Evolutionary conservation across 1,139 yeast species (phyloP), one percentile per base, ranked within the genome.

Genomic region (Debaryomycetaceae sp.): DNA sequence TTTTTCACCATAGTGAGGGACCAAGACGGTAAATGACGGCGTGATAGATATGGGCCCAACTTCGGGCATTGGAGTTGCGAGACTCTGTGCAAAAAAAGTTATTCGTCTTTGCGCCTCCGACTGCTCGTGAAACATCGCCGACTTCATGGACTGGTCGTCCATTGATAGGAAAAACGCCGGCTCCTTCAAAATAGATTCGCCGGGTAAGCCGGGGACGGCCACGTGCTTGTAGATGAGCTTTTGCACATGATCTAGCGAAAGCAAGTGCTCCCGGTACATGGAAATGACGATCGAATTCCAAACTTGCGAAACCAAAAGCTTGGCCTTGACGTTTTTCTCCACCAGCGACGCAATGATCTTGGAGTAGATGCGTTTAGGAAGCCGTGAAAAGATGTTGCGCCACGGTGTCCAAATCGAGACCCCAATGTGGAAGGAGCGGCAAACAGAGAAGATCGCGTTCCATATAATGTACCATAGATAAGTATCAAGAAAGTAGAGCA

Each of bases 351-450:
- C 51, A 8, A 68, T 44, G 3, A 69, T 51, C 33, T 68, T 68
- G 7, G 71, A 59, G 28, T 55, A 51, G 10, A 69, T 68, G 35
- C 76, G 47, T 33, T 67, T 66, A 2, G 77, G 77, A 13, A 70
- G 44, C 23, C 73, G 47, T 3, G 70, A 56, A 37, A 66, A 69
- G 28, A 67, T 62, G 36, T 67, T 70, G 40, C 71, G 57, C 76
- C 76, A 69, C 1, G 77, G 76, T 5, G 75, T 68, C 70, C 73
- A 68, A 14, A 69, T 62, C 1, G 75, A 67, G 11, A 66, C 62
- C 1, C 77, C 77, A 32, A 66, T 54, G 31, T 65, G 59, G 38
- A 68, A 63, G 4, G 69, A 62, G 13, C 68, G 49, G 29, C 63
- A 57, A 7, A 68, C 66, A 0, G 76, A 69, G 37, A 68, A 67